Evolutionary conservation across 768 basidiomycete genomes (phyloP).

Genomic region (Leccinum longicurvipes): DNA sequence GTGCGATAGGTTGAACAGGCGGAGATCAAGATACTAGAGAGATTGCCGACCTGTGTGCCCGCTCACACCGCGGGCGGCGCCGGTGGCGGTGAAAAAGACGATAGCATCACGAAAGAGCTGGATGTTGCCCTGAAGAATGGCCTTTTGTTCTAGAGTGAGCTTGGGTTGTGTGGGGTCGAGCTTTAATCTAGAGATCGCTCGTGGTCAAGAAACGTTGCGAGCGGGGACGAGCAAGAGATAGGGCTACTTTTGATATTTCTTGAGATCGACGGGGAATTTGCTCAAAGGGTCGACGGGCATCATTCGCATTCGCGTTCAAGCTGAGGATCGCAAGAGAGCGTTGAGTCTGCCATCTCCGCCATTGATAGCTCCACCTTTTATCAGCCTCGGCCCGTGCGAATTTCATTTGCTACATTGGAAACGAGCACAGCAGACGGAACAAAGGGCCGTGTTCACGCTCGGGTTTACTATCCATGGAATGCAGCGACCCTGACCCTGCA

Average conservation of each 20-base stretch:
- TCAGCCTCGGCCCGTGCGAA: constrained; percentile 26
- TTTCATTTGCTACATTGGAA: constrained; percentile 3
- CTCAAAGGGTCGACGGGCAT: constrained; percentile 39
- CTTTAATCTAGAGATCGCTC: constrained; percentile 46
- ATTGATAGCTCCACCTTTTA: constrained; percentile 21
- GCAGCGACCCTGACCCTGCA: constrained; percentile 1
- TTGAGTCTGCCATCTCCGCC: background rate
- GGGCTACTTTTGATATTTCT: constrained; percentile 66
- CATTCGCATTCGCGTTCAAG: too few species aligned
- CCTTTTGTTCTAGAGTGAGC: constrained; percentile 61
- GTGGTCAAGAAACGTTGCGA: background rate
- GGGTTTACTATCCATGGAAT: constrained; percentile 1
- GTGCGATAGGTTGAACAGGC: constrained; percentile 14
- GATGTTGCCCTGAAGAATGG: constrained; percentile 63
- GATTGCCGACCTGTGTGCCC: constrained; percentile 67
- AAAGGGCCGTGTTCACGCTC: too few species aligned
- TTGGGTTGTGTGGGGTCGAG: constrained; percentile 68
- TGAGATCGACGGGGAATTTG: constrained; percentile 76
- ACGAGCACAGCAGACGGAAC: too few species aligned
- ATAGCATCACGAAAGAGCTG: constrained; percentile 82
- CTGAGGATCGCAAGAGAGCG: background rate
- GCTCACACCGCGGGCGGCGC: constrained; percentile 80
- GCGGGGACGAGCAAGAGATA: background rate
- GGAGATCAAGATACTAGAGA: background rate
- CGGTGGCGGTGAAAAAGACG: constrained; percentile 82